Evolutionary conservation across 345 rosid species (phyloP).

Genomic region (Populus ilicifolia): DNA sequence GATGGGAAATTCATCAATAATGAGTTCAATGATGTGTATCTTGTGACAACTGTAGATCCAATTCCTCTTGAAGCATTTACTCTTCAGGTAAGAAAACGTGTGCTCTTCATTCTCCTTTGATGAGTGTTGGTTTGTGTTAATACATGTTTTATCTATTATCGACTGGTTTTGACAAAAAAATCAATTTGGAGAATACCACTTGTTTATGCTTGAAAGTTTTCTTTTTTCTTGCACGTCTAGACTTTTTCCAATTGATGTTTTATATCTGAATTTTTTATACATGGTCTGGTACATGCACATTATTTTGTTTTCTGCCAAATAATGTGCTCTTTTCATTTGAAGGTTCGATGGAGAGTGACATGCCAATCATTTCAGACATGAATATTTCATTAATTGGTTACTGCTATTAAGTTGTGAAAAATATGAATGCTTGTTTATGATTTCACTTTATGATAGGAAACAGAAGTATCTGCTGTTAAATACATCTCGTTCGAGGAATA

Average conservation of each 20-base stretch:
- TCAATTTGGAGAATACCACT: no score
- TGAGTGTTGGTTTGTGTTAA: no score
- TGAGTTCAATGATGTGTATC: constrained; percentile 82
- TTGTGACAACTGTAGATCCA: constrained; percentile 72
- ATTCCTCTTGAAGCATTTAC: constrained; percentile 87
- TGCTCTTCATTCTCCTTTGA: no score
- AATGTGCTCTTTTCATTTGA: not conserved
- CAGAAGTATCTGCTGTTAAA: constrained; percentile 88
- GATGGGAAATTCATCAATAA: constrained; percentile 81
- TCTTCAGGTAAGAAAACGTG: constrained; percentile 65
- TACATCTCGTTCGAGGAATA: constrained; percentile 64
- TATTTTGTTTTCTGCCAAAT: not conserved
- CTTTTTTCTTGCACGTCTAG: not conserved
- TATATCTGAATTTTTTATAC: not conserved
- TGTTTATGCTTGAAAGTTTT: not conserved
- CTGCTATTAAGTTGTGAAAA: constrained; percentile 2
- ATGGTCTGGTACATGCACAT: not conserved
- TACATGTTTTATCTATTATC: no score
- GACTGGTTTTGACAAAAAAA: no score
- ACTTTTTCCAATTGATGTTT: not conserved
- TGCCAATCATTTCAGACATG: not conserved
- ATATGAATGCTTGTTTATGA: constrained; percentile 10
- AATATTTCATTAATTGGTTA: not conserved
- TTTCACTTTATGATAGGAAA: constrained; percentile 43
- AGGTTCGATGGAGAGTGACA: not conserved